Evolutionary conservation across 805 yeast species (phyloP).

Genomic region (Yueomyces sp.): DNA sequence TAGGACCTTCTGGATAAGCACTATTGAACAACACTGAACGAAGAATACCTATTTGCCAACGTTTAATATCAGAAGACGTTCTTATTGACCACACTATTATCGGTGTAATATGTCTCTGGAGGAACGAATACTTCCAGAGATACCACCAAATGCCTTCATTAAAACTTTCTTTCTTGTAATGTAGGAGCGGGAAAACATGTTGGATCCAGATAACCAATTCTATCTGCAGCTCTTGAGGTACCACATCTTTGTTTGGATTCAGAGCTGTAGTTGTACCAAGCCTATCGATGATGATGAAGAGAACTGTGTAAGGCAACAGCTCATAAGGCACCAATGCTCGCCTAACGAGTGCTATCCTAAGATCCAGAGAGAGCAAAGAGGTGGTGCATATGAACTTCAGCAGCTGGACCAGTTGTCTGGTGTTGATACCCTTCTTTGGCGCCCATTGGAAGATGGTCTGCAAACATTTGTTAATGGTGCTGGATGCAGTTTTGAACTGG

Average conservation of each 20-base stretch:
- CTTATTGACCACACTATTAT: conserved; percentile 22
- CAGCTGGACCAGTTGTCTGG: conserved; percentile 6
- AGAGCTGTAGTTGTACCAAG: conserved; percentile 19
- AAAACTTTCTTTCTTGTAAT: conserved; percentile 2
- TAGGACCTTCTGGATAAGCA: too few species aligned
- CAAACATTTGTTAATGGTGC: too few species aligned
- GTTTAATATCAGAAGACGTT: neutral
- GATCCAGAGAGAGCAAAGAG: conserved; percentile 5
- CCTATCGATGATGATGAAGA: conserved; percentile 17
- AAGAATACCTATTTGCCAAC: neutral
- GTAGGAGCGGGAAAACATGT: conserved; percentile 16
- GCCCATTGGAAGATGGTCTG: neutral
- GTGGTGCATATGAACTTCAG: conserved; percentile 11
- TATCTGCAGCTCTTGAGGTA: conserved; percentile 15
- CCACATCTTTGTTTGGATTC: conserved; percentile 9
- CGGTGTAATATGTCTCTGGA: conserved; percentile 24
- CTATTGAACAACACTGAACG: too few species aligned
- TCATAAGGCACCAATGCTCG: conserved; percentile 21
- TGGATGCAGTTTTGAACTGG: too few species aligned
- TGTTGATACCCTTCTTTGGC: conserved; percentile 10
- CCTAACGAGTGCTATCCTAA: conserved; percentile 15
- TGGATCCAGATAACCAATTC: conserved; percentile 25
- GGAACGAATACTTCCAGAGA: conserved; percentile 24
- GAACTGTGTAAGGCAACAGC: conserved; percentile 12
- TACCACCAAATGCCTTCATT: conserved; percentile 13